A percentile compares a stretch with the other conserved stretches of the same genome.
Evolutionary conservation across 73 alveolate species (phyloP).

Genomic region (Stentor roeselii): DNA sequence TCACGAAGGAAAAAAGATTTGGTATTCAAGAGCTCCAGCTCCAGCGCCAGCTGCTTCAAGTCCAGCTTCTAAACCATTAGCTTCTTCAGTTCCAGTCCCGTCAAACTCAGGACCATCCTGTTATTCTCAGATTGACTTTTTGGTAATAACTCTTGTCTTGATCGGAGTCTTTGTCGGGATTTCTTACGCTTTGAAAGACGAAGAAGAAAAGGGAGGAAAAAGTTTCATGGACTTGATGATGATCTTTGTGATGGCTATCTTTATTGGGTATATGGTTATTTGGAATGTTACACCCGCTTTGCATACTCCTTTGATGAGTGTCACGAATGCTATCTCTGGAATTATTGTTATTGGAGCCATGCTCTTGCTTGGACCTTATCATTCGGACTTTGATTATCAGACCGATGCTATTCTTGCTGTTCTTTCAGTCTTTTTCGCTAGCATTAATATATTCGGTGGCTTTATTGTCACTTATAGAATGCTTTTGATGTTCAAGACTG

Average conservation of each 20-base stretch:
- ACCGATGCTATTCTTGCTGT: not conserved
- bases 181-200: not conserved
- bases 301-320: conserved; percentile 71
- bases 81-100: not conserved
- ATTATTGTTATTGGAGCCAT: conserved; percentile 62
- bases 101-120: not conserved
- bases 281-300: conserved; percentile 64
- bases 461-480: conserved; percentile 52
- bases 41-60: conserved; percentile 10
- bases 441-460: conserved; percentile 57
- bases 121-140: not conserved
- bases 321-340: conserved; percentile 83
- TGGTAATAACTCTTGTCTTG: not conserved
- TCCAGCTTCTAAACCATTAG: not conserved
- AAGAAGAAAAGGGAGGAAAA: not conserved
- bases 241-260: conserved; percentile 30
- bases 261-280: conserved; percentile 35
- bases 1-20: not conserved
- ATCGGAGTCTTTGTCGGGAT: conserved; percentile 10
- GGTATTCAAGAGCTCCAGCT: not conserved
- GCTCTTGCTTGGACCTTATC: conserved; percentile 38
- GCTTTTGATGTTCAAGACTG: conserved; percentile 36
- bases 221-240: conserved; percentile 18
- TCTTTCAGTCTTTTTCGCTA: conserved; percentile 27
- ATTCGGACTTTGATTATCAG: not conserved